Evolutionary conservation across 2,329 filamentous ascomycete species (phyloP), one percentile per base, ranked within the genome.

Genomic region (Pseudogymnoascus sp.): DNA sequence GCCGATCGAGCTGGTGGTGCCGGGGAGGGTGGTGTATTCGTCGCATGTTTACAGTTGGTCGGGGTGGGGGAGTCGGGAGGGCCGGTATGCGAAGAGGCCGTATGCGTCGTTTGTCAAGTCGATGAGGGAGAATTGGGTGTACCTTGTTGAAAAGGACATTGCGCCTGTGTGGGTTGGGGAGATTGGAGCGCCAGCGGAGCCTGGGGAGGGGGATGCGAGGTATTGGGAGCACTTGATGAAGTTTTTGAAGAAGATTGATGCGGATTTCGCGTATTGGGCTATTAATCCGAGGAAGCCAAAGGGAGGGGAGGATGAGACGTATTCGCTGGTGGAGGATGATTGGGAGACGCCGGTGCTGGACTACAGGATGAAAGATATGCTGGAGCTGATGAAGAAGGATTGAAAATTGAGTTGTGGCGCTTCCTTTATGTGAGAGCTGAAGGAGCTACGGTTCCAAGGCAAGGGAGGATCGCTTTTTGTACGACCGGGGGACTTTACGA

Each of bases 241-340:
- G 29, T 87, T 81, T 72, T 77, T 89, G 64, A 79, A 80, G 69
- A 73, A 76, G 2, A 73, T 84, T 60, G 84, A 88, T 68, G 83
- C 83, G 9, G 86, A 88, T 68, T 88, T 87, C 76, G 87, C 83
- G 6, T 89, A 89, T 73, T 89, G 87, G 87, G 86, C 86, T 15
- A 71, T 89, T 67, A 89, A 89, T 74, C 83, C 86, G 40, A 77
- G 83, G 56, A 89, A 89, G 73, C 83, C 85, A 9, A 79, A 79
- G 64, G 76, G 81, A 38, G 79, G 86, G 71, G 79, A 75, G 59
- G 77, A 75, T 33, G 86, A 89, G 76, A 79, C 79, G 11, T 89
- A 89, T 70, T 81, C 82, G 2, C 74, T 89, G 23, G 75, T 89
- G 17, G 74, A 80, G 65, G 85, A 88, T 68, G 84, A 87, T 72